Evolutionary conservation across 1,284 basidiomycete species (phyloP), one percentile per base, ranked within the genome.

Genomic region (Cryptococcus sp.): DNA sequence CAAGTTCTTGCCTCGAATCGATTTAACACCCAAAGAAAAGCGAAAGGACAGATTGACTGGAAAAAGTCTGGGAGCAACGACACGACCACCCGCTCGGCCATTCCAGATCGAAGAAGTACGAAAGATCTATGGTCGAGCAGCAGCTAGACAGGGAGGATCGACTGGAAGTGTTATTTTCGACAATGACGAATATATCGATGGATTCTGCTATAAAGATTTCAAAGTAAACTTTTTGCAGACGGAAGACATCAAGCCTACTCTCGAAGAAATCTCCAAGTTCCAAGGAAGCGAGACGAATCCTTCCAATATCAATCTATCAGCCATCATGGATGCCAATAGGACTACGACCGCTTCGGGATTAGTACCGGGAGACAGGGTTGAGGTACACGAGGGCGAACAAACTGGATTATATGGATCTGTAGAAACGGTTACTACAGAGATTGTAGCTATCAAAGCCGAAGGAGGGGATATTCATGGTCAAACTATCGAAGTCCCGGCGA

Each of bases 351-450:
- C 91, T 34, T 83, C 86, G 9, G 88, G 92, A 4, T 78, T 99
- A n/a, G 91, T 96, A 68, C 94, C 94, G 0, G 96, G 94, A 53
- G 94, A 99, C 75, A 89, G 94, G 62, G 85, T 99, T 49, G 94
- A 98, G 71, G 91, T 98, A 28, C 92, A 91, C 62, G 93, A 98
- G 72, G 94, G 96, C 39, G 93, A 97, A 74, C 91, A 97, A 70
- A 81, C 88, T 2, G 94, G 96, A 59, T 83, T 97, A 25, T 85
- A 90, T 59, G 96, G 96, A 76, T 83, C 86, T 2, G 89, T 99
- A 28, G 88, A 93, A 56, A 86, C 91, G 50, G 88, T 98, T 60
- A 80, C 83, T 34, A 85, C 87, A 61, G 91, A 98, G 53, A 82
- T 93, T 18, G 88, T 98, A 45, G 85, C 87, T 1, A 84, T 98